A percentile compares a stretch with the other conserved stretches of the same genome.
Conservation (phyloP, 2,329 filamentous ascomycete species). For the Fusarium fujikuroi region DNA sequence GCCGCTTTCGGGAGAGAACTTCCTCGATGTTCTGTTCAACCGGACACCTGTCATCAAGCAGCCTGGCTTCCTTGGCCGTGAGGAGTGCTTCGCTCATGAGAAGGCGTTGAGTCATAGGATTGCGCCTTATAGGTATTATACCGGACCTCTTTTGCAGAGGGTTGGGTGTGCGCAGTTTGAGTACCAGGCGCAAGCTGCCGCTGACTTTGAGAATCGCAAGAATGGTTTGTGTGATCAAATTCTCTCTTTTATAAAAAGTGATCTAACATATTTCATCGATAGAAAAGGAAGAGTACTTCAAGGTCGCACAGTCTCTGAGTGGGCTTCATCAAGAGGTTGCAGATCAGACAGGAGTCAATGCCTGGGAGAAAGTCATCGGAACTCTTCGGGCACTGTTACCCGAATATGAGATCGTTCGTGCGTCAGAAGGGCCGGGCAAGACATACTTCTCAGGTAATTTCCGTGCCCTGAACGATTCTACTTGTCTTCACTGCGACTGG, state of each 20-base stretch:
- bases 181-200: background rate
- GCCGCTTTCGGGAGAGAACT: background rate
- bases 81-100: background rate
- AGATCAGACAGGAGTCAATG: background rate
- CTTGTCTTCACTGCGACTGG: slow-evolving; percentile 4
- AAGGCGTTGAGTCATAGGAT: background rate
- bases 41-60: background rate
- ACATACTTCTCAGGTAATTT: background rate
- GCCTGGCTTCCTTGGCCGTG: background rate
- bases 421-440: background rate
- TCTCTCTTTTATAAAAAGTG: rapidly evolving
- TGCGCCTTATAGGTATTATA: background rate
- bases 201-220: background rate
- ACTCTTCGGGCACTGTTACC: background rate
- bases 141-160: background rate
- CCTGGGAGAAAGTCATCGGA: background rate
- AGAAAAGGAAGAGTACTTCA: slow-evolving; percentile 2
- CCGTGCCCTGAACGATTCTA: background rate
- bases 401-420: background rate
- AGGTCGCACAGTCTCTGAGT: background rate
- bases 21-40: background rate
- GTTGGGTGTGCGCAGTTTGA: slow-evolving; percentile 1
- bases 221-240: background rate
- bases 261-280: background rate
- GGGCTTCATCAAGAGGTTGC: background rate